A percentile compares a stretch with the other conserved stretches of the same genome.
These are phyloP conservation scores for Lichtheimia ramosa DNA, from an alignment of 371 early-diverging fungal genomes.

Conservation along the genomic window DNA sequence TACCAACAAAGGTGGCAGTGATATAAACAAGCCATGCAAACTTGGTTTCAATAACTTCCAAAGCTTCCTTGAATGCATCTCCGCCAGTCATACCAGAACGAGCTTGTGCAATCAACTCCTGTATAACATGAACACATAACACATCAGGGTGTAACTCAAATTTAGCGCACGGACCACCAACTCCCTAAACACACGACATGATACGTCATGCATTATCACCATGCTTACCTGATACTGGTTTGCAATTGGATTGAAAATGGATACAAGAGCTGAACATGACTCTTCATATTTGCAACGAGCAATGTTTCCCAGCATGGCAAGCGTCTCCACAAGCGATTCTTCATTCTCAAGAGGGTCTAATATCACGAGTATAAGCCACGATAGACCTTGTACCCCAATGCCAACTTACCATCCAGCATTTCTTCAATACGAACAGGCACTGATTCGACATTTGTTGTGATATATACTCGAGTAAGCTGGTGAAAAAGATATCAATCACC, in stretches of 20 bases:
- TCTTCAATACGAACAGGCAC: conserved; percentile 63
- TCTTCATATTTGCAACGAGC: conserved; percentile 75
- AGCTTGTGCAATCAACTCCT: conserved; percentile 38
- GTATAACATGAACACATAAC: neutral
- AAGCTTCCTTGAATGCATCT: conserved; percentile 41
- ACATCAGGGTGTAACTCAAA: neutral
- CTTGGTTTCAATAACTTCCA: conserved; percentile 63
- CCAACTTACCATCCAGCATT: conserved; percentile 58
- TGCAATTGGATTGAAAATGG: conserved; percentile 67
- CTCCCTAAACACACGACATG: neutral
- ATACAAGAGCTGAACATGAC: conserved; percentile 55
- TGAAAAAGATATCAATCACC: neutral
- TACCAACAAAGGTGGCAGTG: conserved; percentile 70
- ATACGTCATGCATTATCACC: neutral
- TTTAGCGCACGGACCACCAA: neutral
- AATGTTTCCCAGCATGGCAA: conserved; percentile 75
- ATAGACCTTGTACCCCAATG: neutral
- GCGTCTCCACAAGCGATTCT: conserved; percentile 65
- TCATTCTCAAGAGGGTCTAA: conserved; percentile 77
- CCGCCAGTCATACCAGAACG: conserved; percentile 24
- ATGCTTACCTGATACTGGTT: conserved; percentile 61
- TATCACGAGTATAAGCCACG: neutral
- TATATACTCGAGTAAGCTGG: conserved; percentile 51
- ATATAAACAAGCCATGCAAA: conserved; percentile 85
- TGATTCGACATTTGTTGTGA: conserved; percentile 57